Percentiles rank a stretch among this genome's conserved stretches.
phyloP scores from a whole-genome alignment of 164 flowering plant species.

The Cinnamomum chago region DNA sequence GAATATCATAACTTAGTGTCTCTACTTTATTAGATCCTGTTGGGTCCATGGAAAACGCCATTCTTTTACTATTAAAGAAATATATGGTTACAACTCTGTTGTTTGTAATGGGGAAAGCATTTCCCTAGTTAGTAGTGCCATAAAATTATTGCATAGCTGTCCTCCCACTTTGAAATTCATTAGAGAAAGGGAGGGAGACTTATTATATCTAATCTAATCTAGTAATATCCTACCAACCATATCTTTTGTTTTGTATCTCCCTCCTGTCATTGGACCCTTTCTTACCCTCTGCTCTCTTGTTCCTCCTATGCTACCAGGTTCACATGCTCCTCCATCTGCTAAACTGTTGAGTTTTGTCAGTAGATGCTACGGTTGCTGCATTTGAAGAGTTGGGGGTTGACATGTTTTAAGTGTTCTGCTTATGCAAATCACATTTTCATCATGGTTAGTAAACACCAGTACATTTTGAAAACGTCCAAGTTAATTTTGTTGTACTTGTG shows the following conservation, averaged over 20 bases:
- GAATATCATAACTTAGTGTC: too few relatives aligned
- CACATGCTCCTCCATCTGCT: neutral
- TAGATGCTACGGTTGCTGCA: neutral
- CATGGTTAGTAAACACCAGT: too few relatives aligned
- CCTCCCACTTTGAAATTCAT: neutral
- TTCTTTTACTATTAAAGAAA: too few relatives aligned
- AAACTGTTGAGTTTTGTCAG: neutral
- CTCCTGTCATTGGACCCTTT: neutral
- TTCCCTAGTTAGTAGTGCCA: neutral
- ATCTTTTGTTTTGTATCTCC: neutral
- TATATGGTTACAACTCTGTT: too few relatives aligned
- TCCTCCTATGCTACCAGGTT: neutral
- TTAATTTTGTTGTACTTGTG: too few relatives aligned
- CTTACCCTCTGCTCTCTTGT: neutral
- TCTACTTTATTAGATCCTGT: too few relatives aligned
- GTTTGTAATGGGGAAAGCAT: neutral
- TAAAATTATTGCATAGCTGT: neutral
- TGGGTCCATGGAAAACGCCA: too few relatives aligned
- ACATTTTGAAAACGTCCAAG: too few relatives aligned
- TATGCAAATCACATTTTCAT: neutral
- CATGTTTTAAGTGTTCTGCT: neutral
- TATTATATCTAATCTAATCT: neutral
- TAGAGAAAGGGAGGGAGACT: neutral
- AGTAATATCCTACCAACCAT: neutral
- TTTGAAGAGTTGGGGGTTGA: neutral